These are phyloP conservation scores for Blastocrithidia nonstop DNA, from an alignment of 208 protist species.

Conservation along the genomic window DNA sequence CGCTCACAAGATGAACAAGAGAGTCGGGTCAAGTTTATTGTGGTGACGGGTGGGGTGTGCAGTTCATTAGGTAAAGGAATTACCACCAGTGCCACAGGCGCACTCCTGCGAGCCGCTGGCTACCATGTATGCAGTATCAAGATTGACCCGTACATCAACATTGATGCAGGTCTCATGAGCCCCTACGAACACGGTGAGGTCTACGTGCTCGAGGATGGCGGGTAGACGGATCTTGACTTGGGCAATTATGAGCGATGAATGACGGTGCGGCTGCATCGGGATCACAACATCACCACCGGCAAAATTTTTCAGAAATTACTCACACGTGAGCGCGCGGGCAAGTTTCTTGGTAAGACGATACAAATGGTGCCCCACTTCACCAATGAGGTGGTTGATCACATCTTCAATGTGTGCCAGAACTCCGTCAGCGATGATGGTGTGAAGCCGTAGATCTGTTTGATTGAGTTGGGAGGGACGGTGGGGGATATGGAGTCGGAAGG, in stretches of 20 bases:
- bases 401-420: constrained; percentile 78
- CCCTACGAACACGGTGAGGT: constrained; percentile 97
- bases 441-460: constrained; percentile 92
- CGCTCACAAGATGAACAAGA: constrained; percentile 14
- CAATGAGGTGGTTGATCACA: constrained; percentile 81
- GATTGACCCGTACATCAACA: constrained; percentile 99
- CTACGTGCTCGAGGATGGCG: constrained; percentile 98
- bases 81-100: constrained; percentile 69
- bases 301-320: constrained; percentile 97
- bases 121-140: constrained; percentile 95
- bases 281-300: constrained; percentile 99
- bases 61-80: constrained; percentile 97
- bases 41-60: constrained; percentile 98
- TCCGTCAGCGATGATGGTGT: constrained; percentile 53
- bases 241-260: constrained; percentile 99
- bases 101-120: constrained; percentile 73
- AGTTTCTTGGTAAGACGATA: constrained; percentile 98
- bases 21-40: constrained; percentile 84
- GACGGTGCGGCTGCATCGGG: constrained; percentile 82
- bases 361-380: constrained; percentile 95
- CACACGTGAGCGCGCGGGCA: constrained; percentile 91
- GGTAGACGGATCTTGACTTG: constrained; percentile 94
- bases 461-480: constrained; percentile 96
- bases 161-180: constrained; percentile 89
- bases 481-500: constrained; percentile 98